These are phyloP conservation scores for Polytrichum commune DNA, from an alignment of 225 moss, liverwort and hornwort genomes.

Conservation along the genomic window DNA sequence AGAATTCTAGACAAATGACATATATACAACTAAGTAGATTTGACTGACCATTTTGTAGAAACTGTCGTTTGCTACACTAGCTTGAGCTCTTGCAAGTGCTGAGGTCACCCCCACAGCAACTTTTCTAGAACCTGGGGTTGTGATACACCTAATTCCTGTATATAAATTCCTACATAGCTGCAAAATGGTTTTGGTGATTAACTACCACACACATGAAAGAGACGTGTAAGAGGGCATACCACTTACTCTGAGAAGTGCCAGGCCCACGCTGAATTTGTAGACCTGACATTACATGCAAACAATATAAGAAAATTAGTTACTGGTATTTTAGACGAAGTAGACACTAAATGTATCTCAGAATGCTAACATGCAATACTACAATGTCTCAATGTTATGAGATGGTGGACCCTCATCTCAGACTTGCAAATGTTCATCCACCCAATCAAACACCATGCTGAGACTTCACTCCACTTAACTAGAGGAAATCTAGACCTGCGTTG, in stretches of 20 bases:
- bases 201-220: no score
- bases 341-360: not conserved
- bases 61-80: no score
- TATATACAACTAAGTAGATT: no score
- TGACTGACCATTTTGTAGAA: no score
- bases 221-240: conserved; percentile 36
- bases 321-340: not conserved
- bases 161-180: no score
- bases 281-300: conserved; percentile 36
- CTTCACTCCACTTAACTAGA: not conserved
- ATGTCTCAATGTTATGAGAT: not conserved
- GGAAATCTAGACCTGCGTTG: not conserved
- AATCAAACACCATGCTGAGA: not conserved
- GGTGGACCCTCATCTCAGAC: no score
- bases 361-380: not conserved
- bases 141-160: not conserved
- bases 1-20: not conserved
- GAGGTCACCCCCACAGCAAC: not conserved
- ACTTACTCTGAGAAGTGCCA: conserved; percentile 84
- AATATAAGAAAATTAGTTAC: not conserved
- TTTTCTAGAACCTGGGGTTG: not conserved
- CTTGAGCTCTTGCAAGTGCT: no score
- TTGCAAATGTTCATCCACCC: no score
- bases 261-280: conserved; percentile 74
- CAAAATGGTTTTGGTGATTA: no score